These are phyloP conservation scores for Plasmodium billcollinsi DNA, from an alignment of 169 alveolate genomes.

Conservation along the genomic window DNA sequence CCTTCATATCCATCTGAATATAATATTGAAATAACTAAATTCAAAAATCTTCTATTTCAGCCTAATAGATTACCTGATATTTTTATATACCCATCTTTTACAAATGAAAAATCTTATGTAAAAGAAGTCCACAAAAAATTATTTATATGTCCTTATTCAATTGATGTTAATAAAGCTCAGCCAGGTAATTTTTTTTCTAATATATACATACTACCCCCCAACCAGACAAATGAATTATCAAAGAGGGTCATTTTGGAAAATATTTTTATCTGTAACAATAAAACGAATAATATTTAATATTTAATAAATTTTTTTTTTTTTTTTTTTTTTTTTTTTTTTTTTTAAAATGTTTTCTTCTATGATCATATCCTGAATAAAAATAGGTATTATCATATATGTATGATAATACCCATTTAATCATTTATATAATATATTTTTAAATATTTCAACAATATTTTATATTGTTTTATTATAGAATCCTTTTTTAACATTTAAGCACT, in stretches of 20 bases:
- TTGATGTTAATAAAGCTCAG: constrained; percentile 60
- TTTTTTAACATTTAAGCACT: too few species aligned
- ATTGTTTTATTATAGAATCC: too few species aligned
- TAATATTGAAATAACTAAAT: constrained; percentile 69
- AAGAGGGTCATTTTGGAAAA: constrained; percentile 74
- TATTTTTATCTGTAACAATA: constrained; percentile 38
- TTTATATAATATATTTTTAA: too few species aligned
- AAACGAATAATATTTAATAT: not conserved
- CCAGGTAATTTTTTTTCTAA: constrained; percentile 69
- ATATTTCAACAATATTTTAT: too few species aligned
- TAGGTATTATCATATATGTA: too few species aligned
- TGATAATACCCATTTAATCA: too few species aligned
- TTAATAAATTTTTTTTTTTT: too few species aligned
- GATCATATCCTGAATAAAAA: too few species aligned
- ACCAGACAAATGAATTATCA: constrained; percentile 40
- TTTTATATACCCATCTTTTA: constrained; percentile 68
- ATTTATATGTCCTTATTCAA: constrained; percentile 75
- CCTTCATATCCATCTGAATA: constrained; percentile 77
- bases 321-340: too few species aligned
- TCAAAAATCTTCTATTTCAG: constrained; percentile 63
- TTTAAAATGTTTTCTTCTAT: too few species aligned
- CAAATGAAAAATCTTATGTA: constrained; percentile 69
- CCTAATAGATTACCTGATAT: constrained; percentile 76
- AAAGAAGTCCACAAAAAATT: constrained; percentile 67
- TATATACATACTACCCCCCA: constrained; percentile 67